Evolutionary conservation across 2,329 filamentous ascomycete genomes (phyloP).

Genomic region (Pseudogymnoascus sp.): DNA sequence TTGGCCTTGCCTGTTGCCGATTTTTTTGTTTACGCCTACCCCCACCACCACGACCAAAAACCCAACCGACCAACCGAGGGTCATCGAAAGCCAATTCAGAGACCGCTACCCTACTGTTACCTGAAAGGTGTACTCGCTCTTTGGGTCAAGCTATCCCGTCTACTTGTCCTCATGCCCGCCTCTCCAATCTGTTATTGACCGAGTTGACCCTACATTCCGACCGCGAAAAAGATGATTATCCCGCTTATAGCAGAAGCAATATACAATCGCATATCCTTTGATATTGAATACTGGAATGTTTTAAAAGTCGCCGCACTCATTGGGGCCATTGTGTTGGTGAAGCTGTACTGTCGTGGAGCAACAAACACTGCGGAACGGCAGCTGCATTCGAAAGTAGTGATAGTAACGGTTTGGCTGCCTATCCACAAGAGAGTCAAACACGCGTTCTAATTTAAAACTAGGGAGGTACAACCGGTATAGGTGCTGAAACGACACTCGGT

Average conservation of each 20-base stretch:
- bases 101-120: neutral
- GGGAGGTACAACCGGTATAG: constrained; percentile 89
- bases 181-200: neutral
- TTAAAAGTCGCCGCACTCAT: constrained; percentile 45
- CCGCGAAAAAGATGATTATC: constrained; percentile 24
- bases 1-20: constrained; percentile 3
- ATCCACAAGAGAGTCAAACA: neutral
- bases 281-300: constrained; percentile 35
- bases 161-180: neutral
- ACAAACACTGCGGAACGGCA: constrained; percentile 66
- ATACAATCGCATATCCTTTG: constrained; percentile 18
- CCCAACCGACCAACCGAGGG: too few relatives aligned
- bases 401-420: constrained; percentile 62
- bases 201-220: neutral
- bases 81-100: neutral
- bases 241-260: constrained; percentile 24
- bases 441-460: constrained; percentile 29
- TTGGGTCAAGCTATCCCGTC: neutral
- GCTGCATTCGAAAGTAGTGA: constrained; percentile 88
- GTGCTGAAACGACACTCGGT: constrained; percentile 63
- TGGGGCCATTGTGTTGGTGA: constrained; percentile 48
- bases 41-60: neutral
- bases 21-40: constrained; percentile 18
- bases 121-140: neutral
- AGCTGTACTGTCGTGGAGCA: constrained; percentile 70